These are phyloP conservation scores for Rheum nobile DNA, from an alignment of 148 eudicot species.

Conservation along the genomic window DNA sequence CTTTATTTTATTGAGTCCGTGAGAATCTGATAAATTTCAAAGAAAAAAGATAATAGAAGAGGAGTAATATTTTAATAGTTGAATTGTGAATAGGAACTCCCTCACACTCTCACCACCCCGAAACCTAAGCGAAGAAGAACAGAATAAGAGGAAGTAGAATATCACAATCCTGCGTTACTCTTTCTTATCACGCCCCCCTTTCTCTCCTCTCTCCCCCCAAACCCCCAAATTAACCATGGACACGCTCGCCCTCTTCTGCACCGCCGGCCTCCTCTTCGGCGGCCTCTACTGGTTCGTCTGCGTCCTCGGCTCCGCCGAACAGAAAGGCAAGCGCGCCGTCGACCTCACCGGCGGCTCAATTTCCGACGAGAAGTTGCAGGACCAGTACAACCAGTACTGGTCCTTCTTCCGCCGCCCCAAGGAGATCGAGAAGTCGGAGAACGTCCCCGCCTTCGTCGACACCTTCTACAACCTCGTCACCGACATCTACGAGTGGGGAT, in stretches of 20 bases:
- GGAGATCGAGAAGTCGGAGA: constrained; percentile 37
- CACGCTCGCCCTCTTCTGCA: constrained; percentile 27
- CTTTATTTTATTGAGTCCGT: no score
- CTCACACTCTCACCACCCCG: not conserved
- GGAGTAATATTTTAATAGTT: not conserved
- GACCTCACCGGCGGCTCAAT: constrained; percentile 49
- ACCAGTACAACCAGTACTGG: constrained; percentile 39
- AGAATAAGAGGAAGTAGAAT: not conserved
- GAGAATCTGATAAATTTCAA: no score
- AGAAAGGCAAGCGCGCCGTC: constrained; percentile 37
- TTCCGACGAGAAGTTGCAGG: constrained; percentile 32
- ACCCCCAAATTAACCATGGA: constrained; percentile 21
- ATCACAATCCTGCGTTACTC: not conserved
- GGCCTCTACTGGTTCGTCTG: constrained; percentile 46
- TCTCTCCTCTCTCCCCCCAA: not conserved
- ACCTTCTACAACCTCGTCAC: constrained; percentile 50
- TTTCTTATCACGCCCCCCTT: not conserved
- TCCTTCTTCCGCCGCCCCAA: constrained; percentile 50
- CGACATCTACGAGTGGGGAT: constrained; percentile 57
- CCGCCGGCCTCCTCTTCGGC: constrained; percentile 29
- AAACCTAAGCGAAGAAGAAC: not conserved
- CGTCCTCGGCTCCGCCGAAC: constrained; percentile 38
- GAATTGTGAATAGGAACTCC: not conserved
- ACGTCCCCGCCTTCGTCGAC: constrained; percentile 39
- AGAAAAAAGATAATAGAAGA: no score